Base-by-base conservation (phyloP, 2,329 filamentous ascomycete genomes). In the Trichoderma breve region DNA sequence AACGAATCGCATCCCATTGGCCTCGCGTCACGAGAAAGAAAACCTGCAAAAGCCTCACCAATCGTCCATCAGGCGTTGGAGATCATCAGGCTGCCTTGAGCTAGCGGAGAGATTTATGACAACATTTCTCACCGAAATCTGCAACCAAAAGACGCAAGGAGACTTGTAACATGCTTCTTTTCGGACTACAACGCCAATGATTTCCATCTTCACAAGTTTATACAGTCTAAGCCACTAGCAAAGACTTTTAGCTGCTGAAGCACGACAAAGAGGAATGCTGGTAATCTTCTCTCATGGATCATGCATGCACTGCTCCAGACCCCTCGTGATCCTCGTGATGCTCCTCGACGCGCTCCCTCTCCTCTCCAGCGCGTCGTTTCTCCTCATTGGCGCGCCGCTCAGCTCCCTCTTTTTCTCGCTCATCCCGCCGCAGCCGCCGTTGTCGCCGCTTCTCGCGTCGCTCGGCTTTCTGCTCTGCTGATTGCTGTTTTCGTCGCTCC, bases 111-210 rank as follows among this genome's bases (percentile, higher is more conserved):
- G n/a, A 51, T 21, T 21, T 21, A 0, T 1, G 1, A 9, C 43
- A 51, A 51, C n/a, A 12, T 6, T 5, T n/a, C 7, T 47, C 18
- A 47, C 39, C 39, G 39, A 47, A 47, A 47, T n/a, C 4, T 51
- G 18, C 39, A 3, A n/a, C 39, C 2, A 47, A 1, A 39, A 39
- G 36, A 39, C 36, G 14, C 36, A n/a, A n/a, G 4, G 18, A 9
- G 39, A 47, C 39, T 11, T 34, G 36, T 39, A 6, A 3, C 36
- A 11, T 11, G 14, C 9, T 14, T 39, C 39, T 47, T 5, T 47
- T 3, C 2, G 2, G 18, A 5, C 18, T 18, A 1, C 0, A n/a
- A n/a, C 1, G 18, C 39, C 39, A 11, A 5, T 4, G 18, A 47
- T 47, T 7, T 5, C 4, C 15, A 47, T n/a, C 0, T 3, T 36